phyloP scores from a whole-genome alignment of 345 rosid genomes.

The Isatis tinctoria region DNA sequence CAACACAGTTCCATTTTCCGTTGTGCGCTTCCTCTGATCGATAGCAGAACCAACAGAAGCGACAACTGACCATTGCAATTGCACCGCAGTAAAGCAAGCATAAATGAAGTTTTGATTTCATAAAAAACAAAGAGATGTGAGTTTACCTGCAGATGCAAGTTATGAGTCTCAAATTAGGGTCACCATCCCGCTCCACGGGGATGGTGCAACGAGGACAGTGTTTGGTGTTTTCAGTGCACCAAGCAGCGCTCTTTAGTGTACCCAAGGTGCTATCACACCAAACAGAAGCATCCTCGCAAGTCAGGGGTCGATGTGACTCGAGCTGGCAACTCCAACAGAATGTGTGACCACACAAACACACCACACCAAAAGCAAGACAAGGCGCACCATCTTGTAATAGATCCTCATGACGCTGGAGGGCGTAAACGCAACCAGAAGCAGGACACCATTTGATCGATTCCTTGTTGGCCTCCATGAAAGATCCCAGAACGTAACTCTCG shows the following conservation, averaged over 20 bases:
- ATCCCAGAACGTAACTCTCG: neutral
- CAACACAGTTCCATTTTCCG: neutral
- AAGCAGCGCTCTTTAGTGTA: neutral
- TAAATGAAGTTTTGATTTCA: neutral
- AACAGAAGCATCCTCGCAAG: neutral
- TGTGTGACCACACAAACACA: slow-evolving; percentile 15
- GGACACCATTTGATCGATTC: neutral
- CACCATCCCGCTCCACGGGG: neutral
- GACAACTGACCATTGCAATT: neutral
- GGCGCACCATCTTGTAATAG: neutral
- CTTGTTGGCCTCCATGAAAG: neutral
- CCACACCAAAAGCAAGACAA: neutral
- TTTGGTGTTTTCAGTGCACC: neutral
- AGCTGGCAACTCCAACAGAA: slow-evolving; percentile 14
- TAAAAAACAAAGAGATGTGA: neutral
- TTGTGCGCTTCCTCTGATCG: slow-evolving; percentile 3
- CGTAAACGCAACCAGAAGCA: neutral
- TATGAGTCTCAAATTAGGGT: neutral
- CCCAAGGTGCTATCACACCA: neutral
- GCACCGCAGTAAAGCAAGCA: neutral
- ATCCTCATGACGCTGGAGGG: neutral
- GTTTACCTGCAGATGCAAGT: slow-evolving; percentile 15
- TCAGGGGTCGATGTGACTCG: neutral
- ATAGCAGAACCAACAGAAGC: slow-evolving; percentile 13
- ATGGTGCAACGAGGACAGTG: slow-evolving; percentile 2